Evolutionary conservation across 352 stramenopile species (phyloP).

Genomic region (Globisporangium polare): DNA sequence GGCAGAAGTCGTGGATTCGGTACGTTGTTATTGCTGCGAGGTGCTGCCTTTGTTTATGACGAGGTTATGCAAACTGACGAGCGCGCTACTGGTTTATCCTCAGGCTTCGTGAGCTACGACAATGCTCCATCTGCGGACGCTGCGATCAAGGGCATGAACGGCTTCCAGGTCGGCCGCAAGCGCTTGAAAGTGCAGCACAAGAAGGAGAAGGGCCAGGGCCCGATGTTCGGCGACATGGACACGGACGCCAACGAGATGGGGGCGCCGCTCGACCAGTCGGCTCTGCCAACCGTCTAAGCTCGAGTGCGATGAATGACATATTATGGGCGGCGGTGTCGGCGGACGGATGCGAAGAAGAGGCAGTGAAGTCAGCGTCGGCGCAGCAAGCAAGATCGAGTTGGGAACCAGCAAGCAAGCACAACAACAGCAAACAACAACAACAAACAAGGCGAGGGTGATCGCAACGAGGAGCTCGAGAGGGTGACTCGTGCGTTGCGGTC

Average conservation of each 20-base stretch:
- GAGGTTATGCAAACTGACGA: constrained; percentile 4
- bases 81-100: background rate
- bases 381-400: constrained; percentile 6
- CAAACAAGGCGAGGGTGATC: constrained; percentile 3
- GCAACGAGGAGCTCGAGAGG: background rate
- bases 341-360: background rate
- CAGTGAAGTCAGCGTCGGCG: background rate
- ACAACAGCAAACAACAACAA: constrained; percentile 8
- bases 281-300: constrained; percentile 33
- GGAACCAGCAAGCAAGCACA: constrained; percentile 1
- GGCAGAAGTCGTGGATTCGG: constrained; percentile 92
- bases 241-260: constrained; percentile 38
- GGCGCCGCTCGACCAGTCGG: constrained; percentile 22
- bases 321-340: constrained; percentile 9
- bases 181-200: constrained; percentile 96
- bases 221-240: constrained; percentile 72
- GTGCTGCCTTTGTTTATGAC: constrained; percentile 13
- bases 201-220: constrained; percentile 81
- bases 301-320: constrained; percentile 15
- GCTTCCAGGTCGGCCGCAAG: constrained; percentile 95
- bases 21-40: constrained; percentile 38
- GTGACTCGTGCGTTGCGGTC: background rate
- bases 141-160: constrained; percentile 95
- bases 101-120: constrained; percentile 97
- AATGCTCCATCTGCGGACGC: constrained; percentile 87